phyloP scores from a whole-genome alignment of 768 basidiomycete species.

The Tricholoma flavovirens region DNA sequence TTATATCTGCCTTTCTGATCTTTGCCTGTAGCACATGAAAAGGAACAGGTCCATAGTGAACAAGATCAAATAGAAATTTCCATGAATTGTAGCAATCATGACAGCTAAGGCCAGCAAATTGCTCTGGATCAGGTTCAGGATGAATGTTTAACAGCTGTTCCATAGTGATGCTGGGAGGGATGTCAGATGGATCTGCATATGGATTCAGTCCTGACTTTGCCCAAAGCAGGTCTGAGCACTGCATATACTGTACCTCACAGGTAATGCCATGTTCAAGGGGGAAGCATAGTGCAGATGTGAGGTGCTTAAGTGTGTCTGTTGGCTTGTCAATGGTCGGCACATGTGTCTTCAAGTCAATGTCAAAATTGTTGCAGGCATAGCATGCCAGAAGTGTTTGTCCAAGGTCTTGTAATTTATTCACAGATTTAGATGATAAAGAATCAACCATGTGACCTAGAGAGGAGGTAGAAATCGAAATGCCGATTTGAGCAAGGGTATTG shows the following conservation, averaged over 20 bases:
- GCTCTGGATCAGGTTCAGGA: slow-evolving; percentile 1
- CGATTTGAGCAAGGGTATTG: too few species aligned
- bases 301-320: neutral
- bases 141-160: neutral
- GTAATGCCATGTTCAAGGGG: slow-evolving; percentile 16
- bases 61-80: neutral
- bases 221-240: slow-evolving; percentile 18
- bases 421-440: too few species aligned
- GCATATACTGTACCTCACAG: slow-evolving; percentile 11
- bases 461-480: too few species aligned
- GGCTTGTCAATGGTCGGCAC: slow-evolving; percentile 16
- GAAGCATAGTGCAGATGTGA: slow-evolving; percentile 11
- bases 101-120: neutral
- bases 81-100: neutral
- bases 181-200: neutral
- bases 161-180: neutral
- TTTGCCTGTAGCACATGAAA: neutral
- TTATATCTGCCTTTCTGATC: neutral
- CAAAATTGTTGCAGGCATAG: too few species aligned
- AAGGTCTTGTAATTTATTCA: too few species aligned
- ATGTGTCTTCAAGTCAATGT: too few species aligned
- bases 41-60: neutral
- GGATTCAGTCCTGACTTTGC: slow-evolving; percentile 10
- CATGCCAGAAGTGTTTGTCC: too few species aligned
- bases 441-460: too few species aligned